Percentiles rank a stretch among this genome's conserved stretches.
Evolutionary conservation across 208 protist species (phyloP).

Genomic region (Blastocrithidia nonstop): DNA sequence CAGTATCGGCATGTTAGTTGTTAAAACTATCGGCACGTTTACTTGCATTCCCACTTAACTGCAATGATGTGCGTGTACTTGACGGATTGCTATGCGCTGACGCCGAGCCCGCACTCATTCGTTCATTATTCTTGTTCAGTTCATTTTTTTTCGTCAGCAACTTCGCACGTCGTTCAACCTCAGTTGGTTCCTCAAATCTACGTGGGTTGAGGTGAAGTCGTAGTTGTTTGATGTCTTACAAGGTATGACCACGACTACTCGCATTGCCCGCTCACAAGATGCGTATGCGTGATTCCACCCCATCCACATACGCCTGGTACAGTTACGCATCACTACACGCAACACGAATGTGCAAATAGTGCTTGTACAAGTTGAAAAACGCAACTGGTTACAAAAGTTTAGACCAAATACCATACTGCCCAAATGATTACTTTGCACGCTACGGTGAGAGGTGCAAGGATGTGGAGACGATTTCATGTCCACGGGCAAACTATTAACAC

Average conservation of each 20-base stretch:
- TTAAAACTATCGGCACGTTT: conserved; percentile 1
- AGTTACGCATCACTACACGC: conserved; percentile 50
- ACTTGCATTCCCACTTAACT: conserved; percentile 1
- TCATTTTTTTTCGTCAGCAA: conserved; percentile 8
- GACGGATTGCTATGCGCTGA: conserved; percentile 7
- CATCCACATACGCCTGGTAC: conserved; percentile 73
- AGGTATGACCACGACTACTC: conserved; percentile 39
- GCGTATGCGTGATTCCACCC: conserved; percentile 78
- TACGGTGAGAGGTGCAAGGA: conserved; percentile 22
- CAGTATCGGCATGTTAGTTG: neutral
- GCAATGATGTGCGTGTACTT: neutral
- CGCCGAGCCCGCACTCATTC: no score
- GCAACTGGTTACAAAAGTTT: conserved; percentile 52
- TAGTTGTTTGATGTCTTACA: conserved; percentile 60
- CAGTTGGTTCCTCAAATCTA: conserved; percentile 67
- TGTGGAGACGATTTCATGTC: conserved; percentile 54
- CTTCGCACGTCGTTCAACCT: conserved; percentile 28
- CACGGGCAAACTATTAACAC: conserved; percentile 89
- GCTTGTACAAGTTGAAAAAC: conserved; percentile 71
- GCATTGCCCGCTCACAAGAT: conserved; percentile 71
- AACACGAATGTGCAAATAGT: conserved; percentile 75
- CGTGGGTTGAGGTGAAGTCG: conserved; percentile 58
- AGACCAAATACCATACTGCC: conserved; percentile 64
- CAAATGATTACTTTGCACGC: conserved; percentile 33
- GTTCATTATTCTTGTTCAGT: no score